Evolutionary conservation across 148 eudicot genomes (phyloP), one percentile per base, ranked within the genome.

Genomic region (Arbutus unedo): DNA sequence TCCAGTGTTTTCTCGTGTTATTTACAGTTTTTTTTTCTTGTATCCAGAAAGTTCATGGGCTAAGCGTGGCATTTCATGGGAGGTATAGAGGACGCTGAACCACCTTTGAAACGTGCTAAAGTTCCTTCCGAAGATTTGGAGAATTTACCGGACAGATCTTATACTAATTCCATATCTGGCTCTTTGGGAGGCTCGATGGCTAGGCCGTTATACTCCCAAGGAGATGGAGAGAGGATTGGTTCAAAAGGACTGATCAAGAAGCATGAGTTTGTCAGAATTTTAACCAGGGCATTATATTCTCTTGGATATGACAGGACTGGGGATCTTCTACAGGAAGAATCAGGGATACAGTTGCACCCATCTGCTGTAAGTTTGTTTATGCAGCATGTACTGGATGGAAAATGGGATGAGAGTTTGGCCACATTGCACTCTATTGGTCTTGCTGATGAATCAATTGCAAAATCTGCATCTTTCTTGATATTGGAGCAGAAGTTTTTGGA

Each of bases 401-500:
- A 84, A 78, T 94, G 96, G 98, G 91, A 91, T 86, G 94, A 90
- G 73, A 83, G 96, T 88, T 87, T 85, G 31, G 81, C 78, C 2
- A 85, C 90, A 75, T 87, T 94, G 89, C 88, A 78, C 47, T 73
- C 86, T 74, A 90, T 94, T 87, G 92, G 91, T 80, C 57, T 90
- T 54, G 75, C 84, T 25, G 93, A 93, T 86, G 89, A 87, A 64
- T 50, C 81, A 53, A 60, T 83, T 60, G 75, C 85, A 14, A 82
- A 91, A 83, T 77, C 90, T 18, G 91, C 95, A 80, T 88, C 92
- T 66, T 89, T 94, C 85, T 76, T 90, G 78, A 91, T 94, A 80
- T 83, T 93, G 83, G 96, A 93, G 79, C 96, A 93, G 80, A 94
- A 94, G 86, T 90, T 88, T 82, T 83, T 91, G 18, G 93, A 93